These are phyloP conservation scores for Phytophthora kernoviae DNA, from an alignment of 352 stramenopile genomes.

Conservation along the genomic window DNA sequence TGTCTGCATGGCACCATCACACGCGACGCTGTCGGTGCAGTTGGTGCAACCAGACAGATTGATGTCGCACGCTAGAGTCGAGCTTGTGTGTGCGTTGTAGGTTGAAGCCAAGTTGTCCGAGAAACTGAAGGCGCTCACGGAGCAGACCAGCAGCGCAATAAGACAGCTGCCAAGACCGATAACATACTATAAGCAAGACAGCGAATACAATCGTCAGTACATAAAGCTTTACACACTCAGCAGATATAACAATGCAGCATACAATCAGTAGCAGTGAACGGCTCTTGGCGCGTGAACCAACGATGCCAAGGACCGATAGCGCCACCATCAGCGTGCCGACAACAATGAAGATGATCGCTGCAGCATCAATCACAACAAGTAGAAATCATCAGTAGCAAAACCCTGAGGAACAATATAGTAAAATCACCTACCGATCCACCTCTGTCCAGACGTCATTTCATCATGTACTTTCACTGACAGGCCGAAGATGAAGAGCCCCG, in stretches of 20 bases:
- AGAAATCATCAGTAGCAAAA: not conserved
- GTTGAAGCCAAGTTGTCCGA: conserved; percentile 59
- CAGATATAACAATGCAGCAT: conserved; percentile 20
- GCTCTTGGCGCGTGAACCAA: conserved; percentile 76
- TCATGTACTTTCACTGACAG: conserved; percentile 61
- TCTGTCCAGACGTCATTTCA: conserved; percentile 68
- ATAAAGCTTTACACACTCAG: not conserved
- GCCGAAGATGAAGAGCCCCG: conserved; percentile 61
- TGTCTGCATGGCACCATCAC: conserved; percentile 46
- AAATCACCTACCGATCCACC: conserved; percentile 67
- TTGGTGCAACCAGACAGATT: conserved; percentile 75
- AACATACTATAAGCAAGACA: conserved; percentile 55
- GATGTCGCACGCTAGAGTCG: conserved; percentile 71
- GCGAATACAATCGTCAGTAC: conserved; percentile 6
- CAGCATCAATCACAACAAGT: not conserved
- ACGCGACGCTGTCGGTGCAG: conserved; percentile 52
- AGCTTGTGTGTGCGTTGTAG: conserved; percentile 51
- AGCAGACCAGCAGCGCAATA: conserved; percentile 63
- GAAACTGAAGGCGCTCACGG: conserved; percentile 68
- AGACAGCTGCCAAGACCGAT: conserved; percentile 68
- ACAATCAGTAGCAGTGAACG: conserved; percentile 78
- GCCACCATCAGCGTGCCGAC: conserved; percentile 70
- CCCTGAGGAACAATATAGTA: not conserved
- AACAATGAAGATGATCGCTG: conserved; percentile 74
- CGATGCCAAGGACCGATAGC: conserved; percentile 67